These are phyloP conservation scores for Blastobotrys persicus DNA, from an alignment of 1,139 yeast genomes.

Conservation along the genomic window DNA sequence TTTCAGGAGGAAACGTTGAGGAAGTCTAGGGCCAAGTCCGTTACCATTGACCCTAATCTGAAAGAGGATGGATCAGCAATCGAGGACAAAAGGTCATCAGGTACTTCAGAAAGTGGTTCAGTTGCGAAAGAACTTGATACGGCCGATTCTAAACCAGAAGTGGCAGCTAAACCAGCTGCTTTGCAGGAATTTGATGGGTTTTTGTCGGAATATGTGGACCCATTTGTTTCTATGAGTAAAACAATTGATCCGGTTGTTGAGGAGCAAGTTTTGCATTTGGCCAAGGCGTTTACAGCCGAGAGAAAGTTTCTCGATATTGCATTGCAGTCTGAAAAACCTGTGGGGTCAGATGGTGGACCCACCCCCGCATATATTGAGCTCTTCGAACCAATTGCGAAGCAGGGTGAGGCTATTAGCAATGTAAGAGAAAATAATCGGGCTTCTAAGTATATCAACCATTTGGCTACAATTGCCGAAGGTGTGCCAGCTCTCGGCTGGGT, in stretches of 20 bases:
- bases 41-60: slow-evolving; percentile 21
- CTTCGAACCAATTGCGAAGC: slow-evolving; percentile 66
- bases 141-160: not conserved
- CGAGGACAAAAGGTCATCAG: slow-evolving; percentile 10
- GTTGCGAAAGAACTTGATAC: slow-evolving; percentile 12
- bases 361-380: slow-evolving; percentile 51
- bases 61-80: slow-evolving; percentile 7
- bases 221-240: slow-evolving; percentile 58
- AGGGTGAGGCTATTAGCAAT: slow-evolving; percentile 55
- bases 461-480: slow-evolving; percentile 85
- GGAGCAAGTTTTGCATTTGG: slow-evolving; percentile 56
- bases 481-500: slow-evolving; percentile 92
- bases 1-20: slow-evolving; percentile 57
- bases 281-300: slow-evolving; percentile 61
- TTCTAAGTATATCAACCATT: slow-evolving; percentile 62
- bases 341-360: slow-evolving; percentile 37
- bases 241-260: slow-evolving; percentile 62
- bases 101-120: slow-evolving; percentile 16
- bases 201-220: slow-evolving; percentile 52
- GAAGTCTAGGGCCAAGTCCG: slow-evolving; percentile 21
- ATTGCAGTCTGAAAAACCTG: slow-evolving; percentile 60
- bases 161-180: slow-evolving; percentile 7
- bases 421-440: slow-evolving; percentile 74
- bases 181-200: slow-evolving; percentile 51
- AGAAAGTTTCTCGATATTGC: slow-evolving; percentile 59